Evolutionary conservation across 805 yeast species (phyloP).

Genomic region (Starmerella ratchasimensis): DNA sequence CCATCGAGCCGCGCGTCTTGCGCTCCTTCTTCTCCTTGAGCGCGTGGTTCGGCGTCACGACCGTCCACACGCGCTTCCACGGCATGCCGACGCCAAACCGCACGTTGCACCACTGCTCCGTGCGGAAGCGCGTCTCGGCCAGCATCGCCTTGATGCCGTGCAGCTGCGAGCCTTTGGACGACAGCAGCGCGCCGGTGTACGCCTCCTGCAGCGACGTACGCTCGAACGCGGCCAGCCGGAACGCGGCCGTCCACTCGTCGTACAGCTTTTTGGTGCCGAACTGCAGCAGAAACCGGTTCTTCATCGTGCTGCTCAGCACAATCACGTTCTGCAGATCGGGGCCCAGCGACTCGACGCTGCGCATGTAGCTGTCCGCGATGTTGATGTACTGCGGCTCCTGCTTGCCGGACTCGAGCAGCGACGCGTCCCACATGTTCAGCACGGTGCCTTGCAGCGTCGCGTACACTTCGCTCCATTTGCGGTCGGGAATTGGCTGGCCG

Average conservation of each 20-base stretch:
- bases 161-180: conserved; percentile 78
- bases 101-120: conserved; percentile 90
- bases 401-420: conserved; percentile 38
- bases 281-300: conserved; percentile 75
- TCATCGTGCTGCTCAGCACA: conserved; percentile 83
- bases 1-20: conserved; percentile 31
- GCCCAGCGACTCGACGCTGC: conserved; percentile 49
- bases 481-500: conserved; percentile 63
- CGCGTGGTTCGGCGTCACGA: conserved; percentile 45
- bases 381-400: conserved; percentile 79
- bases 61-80: conserved; percentile 89
- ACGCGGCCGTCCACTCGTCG: conserved; percentile 68
- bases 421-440: conserved; percentile 74
- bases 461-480: conserved; percentile 85
- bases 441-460: conserved; percentile 86
- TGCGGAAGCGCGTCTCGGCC: conserved; percentile 70
- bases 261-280: conserved; percentile 52
- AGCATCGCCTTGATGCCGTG: conserved; percentile 77
- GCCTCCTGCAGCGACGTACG: conserved; percentile 80
- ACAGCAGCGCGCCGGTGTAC: conserved; percentile 84
- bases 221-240: conserved; percentile 70
- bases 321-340: conserved; percentile 65
- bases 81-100: conserved; percentile 97
- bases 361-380: conserved; percentile 77
- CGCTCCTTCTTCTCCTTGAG: conserved; percentile 31